Evolutionary conservation across 805 yeast genomes (phyloP), one percentile per base, ranked within the genome.

Genomic region (Yamadazyma sp.): DNA sequence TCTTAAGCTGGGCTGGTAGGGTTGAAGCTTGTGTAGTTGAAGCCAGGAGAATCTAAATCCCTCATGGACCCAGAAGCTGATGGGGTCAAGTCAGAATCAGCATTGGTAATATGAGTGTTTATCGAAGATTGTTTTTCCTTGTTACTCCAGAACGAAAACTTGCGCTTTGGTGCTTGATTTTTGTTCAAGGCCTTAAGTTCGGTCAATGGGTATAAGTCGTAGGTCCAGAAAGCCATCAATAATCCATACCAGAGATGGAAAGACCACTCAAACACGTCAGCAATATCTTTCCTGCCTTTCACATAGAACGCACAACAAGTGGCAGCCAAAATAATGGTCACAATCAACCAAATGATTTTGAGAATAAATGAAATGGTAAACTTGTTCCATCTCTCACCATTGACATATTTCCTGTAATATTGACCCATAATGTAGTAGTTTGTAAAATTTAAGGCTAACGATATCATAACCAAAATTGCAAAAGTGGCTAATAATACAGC

Each of bases 341-440:
- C 55, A 3, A 42, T 11, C 42, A 54, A 49, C 60, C 60, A 55
- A 30, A 36, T 34, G 27, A 53, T 49, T 33, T 55, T 55, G 21
- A 55, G 15, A 31, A 53, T 43, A 37, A 55, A 55, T 5, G 58
- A 53, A 36, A 52, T 53, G 32, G 55, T 55, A 44, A 55, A 55
- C 34, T 55, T 55, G 43, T 55, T 55, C 58, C 59, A 55, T 33
- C 42, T 47, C 27, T 54, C 58, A 3, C 60, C 58, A 32, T 55
- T 55, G 28, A 54, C 60, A 33, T 53, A 55, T 35, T 52, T 50
- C n/a, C 44, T 44, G 41, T 53, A 54, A 41, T 54, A 55, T 35
- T 53, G 57, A 14, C 60, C 60, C 60, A 55, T 54, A 36, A 55
- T 54, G 41, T 54, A 55, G 35, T 55, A 55, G 34, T 55, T 55